Evolutionary conservation across 371 early-diverging fungal species (phyloP), one percentile per base, ranked within the genome.

Genomic region (Lichtheimia hyalospora): DNA sequence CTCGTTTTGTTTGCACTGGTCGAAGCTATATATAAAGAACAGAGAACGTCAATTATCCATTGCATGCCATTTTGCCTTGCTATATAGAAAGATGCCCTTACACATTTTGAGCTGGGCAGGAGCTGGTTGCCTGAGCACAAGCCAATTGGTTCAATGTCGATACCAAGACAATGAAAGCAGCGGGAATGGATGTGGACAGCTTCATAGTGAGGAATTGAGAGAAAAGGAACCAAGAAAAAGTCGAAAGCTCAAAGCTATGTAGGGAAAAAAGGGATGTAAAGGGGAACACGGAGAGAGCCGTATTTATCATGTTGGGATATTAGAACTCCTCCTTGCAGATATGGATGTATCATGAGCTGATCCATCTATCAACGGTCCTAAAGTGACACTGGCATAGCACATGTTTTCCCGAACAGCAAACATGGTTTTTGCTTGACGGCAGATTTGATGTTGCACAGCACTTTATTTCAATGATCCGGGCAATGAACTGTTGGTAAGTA

Each of bases 91-190:
- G 21, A n/a, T 27, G 48, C 23, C 28, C 70, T 46, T 68, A 73
- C 74, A 73, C 66, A 23, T 65, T 50, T 25, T 70, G 70, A 28
- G 60, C 74, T 18, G 64, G 50, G 59, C 73, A 72, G 21, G 73
- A 20, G 15, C 54, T 24, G 42, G 61, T 51, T 43, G 62, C 27
- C 41, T 66, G 66, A 27, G 58, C 61, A n/a, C 15, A 3, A 8
- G 42, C 40, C 2, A 25, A 5, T 40, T 66, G 66, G 41, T 20
- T 57, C 18, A 58, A 28, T 21, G 57, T 16, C 13, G 34, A 34
- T 8, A 34, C 48, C 57, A 61, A 41, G 50, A 21, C 49, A 52
- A 53, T 21, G 25, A 34, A 49, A 43, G 43, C 51, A 27, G 49
- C 14, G 25, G 54, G 25, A 21, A 48, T 28, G 13, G 27, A 21